These are phyloP conservation scores for Trichomonas tenax DNA, from an alignment of 208 protist genomes.

Conservation along the genomic window DNA sequence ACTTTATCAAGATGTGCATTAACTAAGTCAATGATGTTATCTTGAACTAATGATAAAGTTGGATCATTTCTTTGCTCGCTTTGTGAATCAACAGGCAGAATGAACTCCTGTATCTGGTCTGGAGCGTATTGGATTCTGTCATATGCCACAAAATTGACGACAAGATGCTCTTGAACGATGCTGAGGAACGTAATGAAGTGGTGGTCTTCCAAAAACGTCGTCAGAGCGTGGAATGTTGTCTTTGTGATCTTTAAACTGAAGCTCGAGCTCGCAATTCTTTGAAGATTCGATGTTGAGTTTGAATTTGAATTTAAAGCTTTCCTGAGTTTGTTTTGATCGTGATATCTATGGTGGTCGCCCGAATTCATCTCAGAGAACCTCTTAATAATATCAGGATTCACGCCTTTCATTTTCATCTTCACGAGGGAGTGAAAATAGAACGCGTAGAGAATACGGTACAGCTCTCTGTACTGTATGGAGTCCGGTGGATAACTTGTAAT, in stretches of 20 bases:
- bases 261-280: not conserved
- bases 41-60: not conserved
- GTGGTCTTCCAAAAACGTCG: not conserved
- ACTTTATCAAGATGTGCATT: not conserved
- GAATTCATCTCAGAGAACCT: not conserved
- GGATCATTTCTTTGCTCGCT: not conserved
- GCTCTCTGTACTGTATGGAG: not conserved
- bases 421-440: not conserved
- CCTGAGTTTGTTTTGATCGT: not conserved
- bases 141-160: not conserved
- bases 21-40: not conserved
- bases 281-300: too few species aligned
- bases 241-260: not conserved
- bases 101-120: not conserved
- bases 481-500: not conserved
- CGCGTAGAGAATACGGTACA: not conserved
- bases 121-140: not conserved
- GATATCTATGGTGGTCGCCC: not conserved
- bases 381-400: not conserved
- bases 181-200: not conserved
- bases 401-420: not conserved
- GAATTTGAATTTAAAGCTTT: too few species aligned
- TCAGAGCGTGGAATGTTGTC: not conserved
- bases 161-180: not conserved
- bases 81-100: not conserved